A percentile compares a stretch with the other conserved stretches of the same genome.
Conservation (phyloP, 2,329 filamentous ascomycete genomes). For the Sporothrix phasma region DNA sequence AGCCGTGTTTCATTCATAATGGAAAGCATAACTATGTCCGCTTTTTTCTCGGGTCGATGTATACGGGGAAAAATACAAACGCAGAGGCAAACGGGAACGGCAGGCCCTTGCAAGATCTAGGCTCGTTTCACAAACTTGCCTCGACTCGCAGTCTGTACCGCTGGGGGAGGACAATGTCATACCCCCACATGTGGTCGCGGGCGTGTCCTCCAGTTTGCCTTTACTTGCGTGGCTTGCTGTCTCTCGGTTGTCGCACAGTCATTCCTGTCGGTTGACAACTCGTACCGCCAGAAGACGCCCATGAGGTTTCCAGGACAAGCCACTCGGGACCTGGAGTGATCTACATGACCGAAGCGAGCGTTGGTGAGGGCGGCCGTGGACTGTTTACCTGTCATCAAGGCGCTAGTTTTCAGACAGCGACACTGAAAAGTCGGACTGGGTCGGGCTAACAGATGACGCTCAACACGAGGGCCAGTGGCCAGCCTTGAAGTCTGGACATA, state of each 20-base stretch:
- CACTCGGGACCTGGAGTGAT: neutral
- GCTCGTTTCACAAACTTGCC: neutral
- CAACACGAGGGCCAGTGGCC: neutral
- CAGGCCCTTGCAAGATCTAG: neutral
- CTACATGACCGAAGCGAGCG: no score
- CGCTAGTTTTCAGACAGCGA: neutral
- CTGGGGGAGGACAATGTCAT: neutral
- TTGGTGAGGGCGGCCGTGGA: no score
- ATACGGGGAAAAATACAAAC: neutral
- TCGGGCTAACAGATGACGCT: no score
- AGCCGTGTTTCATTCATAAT: no score
- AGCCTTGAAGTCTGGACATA: neutral
- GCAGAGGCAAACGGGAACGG: neutral
- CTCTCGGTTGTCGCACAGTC: neutral
- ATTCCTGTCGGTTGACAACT: neutral
- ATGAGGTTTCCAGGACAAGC: neutral
- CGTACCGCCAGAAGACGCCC: no score
- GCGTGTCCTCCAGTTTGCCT: neutral
- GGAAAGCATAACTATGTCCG: no score
- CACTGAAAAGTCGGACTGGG: no score
- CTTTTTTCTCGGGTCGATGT: neutral
- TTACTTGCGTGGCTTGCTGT: neutral
- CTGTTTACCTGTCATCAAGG: no score
- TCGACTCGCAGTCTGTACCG: neutral
- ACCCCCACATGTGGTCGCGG: slow-evolving; percentile 9